Percentiles rank a stretch among this genome's conserved stretches.
These are phyloP conservation scores for Niveomyces coronatus DNA, from an alignment of 2,329 filamentous ascomycete genomes.

Conservation along the genomic window DNA sequence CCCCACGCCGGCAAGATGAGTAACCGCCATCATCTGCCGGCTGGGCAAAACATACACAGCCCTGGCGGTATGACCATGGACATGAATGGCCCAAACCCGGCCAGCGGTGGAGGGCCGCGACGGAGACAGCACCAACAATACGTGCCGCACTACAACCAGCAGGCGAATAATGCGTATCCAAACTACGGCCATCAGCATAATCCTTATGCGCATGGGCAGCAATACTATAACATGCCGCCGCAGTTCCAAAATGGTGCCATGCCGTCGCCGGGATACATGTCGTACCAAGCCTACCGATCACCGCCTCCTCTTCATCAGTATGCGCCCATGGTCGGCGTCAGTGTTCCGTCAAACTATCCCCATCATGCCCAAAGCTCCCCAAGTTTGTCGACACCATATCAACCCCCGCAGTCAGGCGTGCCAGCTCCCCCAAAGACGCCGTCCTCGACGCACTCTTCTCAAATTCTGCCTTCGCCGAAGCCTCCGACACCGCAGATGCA, in stretches of 20 bases:
- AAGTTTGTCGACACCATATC: conserved; percentile 46
- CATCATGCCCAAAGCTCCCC: conserved; percentile 41
- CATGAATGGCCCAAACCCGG: conserved; percentile 20
- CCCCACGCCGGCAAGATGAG: conserved; percentile 68
- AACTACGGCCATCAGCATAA: conserved; percentile 38
- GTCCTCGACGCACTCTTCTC: conserved; percentile 40
- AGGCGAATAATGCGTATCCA: conserved; percentile 38
- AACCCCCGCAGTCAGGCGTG: conserved; percentile 37
- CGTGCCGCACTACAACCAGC: conserved; percentile 26
- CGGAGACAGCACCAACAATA: conserved; percentile 25
- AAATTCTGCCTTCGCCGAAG: conserved; percentile 32
- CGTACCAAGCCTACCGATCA: conserved; percentile 40
- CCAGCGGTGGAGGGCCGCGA: conserved; percentile 26
- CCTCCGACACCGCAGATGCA: conserved; percentile 34
- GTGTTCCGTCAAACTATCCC: conserved; percentile 35
- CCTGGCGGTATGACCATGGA: conserved; percentile 23
- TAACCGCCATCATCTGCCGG: conserved; percentile 67
- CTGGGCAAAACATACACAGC: conserved; percentile 55
- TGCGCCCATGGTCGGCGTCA: conserved; percentile 39
- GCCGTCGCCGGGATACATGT: conserved; percentile 35
- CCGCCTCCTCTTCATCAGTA: conserved; percentile 45
- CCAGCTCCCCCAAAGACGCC: conserved; percentile 39
- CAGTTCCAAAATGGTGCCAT: conserved; percentile 46
- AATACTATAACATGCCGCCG: conserved; percentile 45
- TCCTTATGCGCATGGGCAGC: conserved; percentile 34